These are phyloP conservation scores for Sarocladiaceae sp. DNA, from an alignment of 2,329 filamentous ascomycete species.

Conservation along the genomic window DNA sequence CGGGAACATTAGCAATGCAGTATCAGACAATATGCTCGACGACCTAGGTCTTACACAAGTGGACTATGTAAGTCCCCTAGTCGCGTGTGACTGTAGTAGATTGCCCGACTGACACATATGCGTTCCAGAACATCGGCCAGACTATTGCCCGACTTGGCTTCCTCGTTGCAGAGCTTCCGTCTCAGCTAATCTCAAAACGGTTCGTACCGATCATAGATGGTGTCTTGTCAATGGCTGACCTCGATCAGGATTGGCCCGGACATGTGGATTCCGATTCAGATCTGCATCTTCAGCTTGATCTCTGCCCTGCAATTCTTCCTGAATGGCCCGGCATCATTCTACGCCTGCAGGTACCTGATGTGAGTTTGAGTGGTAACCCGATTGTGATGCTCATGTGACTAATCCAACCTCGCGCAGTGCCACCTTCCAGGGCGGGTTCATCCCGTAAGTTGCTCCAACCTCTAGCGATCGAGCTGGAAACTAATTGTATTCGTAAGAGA, in stretches of 20 bases:
- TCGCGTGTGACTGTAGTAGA: background rate
- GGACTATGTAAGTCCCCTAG: constrained; percentile 22
- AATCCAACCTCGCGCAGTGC: constrained; percentile 22
- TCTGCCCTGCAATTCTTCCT: constrained; percentile 30
- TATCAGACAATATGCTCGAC: constrained; percentile 31
- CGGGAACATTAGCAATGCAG: constrained; percentile 30
- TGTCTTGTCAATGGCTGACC: constrained; percentile 8
- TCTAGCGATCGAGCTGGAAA: background rate
- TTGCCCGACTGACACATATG: background rate
- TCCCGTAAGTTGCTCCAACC: constrained; percentile 43
- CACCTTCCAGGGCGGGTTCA: constrained; percentile 47
- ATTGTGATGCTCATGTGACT: background rate
- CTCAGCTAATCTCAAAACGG: constrained; percentile 44
- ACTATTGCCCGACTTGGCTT: constrained; percentile 34
- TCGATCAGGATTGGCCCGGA: constrained; percentile 34
- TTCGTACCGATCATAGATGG: constrained; percentile 16
- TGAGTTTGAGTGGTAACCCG: constrained; percentile 12
- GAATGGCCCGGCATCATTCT: constrained; percentile 25
- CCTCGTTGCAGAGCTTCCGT: constrained; percentile 48
- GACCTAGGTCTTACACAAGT: constrained; percentile 20
- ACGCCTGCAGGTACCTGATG: constrained; percentile 27
- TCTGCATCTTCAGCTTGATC: constrained; percentile 27
- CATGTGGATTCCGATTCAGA: constrained; percentile 47
- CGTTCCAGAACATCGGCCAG: constrained; percentile 23
- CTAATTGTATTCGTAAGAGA: constrained; percentile 16